These are phyloP conservation scores for Spinacia oleracea DNA, from an alignment of 179 eudicot genomes.

Conservation along the genomic window DNA sequence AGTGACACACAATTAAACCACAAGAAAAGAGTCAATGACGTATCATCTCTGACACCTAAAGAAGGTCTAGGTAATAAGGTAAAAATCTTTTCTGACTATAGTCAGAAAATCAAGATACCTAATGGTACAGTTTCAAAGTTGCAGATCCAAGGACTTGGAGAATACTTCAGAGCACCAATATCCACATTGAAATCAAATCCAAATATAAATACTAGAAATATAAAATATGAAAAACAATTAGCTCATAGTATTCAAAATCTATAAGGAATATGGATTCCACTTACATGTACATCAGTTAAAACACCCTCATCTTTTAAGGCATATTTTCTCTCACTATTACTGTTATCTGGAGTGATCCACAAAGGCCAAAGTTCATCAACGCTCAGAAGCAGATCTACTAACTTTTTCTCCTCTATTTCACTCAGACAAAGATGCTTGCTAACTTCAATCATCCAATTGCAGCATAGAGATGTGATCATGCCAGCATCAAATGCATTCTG, in stretches of 20 bases:
- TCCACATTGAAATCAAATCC: neutral
- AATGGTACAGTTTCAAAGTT: neutral
- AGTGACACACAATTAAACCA: no score
- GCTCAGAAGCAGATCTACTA: constrained; percentile 64
- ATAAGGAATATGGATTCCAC: constrained; percentile 24
- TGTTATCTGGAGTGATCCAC: constrained; percentile 55
- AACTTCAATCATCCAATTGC: constrained; percentile 67
- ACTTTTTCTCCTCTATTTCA: constrained; percentile 66
- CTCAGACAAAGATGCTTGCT: constrained; percentile 50
- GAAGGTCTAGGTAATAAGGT: no score
- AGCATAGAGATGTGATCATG: constrained; percentile 49
- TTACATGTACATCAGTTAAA: constrained; percentile 48
- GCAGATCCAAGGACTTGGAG: neutral
- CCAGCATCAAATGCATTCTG: constrained; percentile 47
- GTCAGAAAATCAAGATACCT: neutral
- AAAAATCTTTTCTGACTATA: neutral
- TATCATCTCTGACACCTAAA: no score
- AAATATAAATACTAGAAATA: neutral
- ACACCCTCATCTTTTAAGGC: constrained; percentile 36
- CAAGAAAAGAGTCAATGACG: no score
- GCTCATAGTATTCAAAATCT: neutral
- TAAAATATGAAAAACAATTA: neutral
- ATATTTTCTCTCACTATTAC: constrained; percentile 35
- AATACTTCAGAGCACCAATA: neutral
- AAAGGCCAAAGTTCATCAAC: constrained; percentile 65